Base-by-base conservation (phyloP, 345 rosid species). In the Aethionema arabicum region DNA sequence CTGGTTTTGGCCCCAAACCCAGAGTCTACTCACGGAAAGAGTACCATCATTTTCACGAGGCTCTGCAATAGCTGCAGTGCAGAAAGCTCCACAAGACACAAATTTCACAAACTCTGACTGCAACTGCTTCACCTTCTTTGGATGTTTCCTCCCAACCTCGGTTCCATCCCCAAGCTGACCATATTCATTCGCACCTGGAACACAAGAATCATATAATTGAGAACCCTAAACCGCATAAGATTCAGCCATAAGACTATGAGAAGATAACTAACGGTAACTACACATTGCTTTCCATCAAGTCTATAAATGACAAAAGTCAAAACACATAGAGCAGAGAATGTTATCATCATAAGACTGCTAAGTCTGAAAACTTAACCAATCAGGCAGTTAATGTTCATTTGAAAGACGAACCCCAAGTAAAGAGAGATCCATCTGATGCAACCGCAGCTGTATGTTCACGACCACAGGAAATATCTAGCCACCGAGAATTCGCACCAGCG, bases 1-100 rank as follows among this genome's bases (percentile, higher is more conserved):
- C 88, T 90, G 99, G 76, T 93, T 90, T 83, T 93, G 99, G 9
- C 99, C 99, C 97, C 99, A 93, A 80, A 93, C 85, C 96, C 99
- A 90, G 42, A 93, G 96, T 61, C 99, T 84, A 12, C 89, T 75
- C 0, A 51, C 68, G 38, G 92, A 82, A 52, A 80, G 67, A 54
- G 83, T 77, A 62, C 87, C 95, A 64, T 85, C 92, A 69, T 84
- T 90, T 45, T 82, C 80, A 68, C 81, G 77, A 46, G 97, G 89
- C 47, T 83, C 86, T 0, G 92, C 96, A 66, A 93, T 76, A 70
- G 95, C 95, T 47, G 85, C 96, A 32, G 96, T 83, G 72, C 97
- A 93, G 69, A 87, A 86, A 33, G 90, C 96, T 70, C 99, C 96
- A 82, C 96, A 93, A 35, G 97, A 78, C 52, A 87, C 91, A 55